These are phyloP conservation scores for Stentor roeselii DNA, from an alignment of 73 alveolate species.

Conservation along the genomic window DNA sequence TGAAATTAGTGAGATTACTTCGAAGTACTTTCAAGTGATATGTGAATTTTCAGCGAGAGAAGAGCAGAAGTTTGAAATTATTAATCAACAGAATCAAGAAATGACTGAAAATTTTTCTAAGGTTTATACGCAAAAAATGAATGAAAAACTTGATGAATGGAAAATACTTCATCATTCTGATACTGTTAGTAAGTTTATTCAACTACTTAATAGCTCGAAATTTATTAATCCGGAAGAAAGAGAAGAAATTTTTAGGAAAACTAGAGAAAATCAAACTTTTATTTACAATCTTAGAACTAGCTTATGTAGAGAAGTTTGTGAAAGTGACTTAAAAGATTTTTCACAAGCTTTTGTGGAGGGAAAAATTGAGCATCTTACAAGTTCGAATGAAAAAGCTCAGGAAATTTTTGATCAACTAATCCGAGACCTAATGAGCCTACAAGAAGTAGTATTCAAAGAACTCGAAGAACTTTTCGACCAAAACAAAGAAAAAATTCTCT, in stretches of 20 bases:
- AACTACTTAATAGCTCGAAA: constrained; percentile 43
- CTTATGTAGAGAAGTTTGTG: constrained; percentile 2
- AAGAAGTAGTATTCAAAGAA: not conserved
- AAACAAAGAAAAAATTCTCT: not conserved
- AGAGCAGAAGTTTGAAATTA: constrained; percentile 23
- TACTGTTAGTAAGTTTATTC: constrained; percentile 46
- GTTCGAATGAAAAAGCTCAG: constrained; percentile 50
- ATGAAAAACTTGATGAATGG: constrained; percentile 43
- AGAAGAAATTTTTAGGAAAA: constrained; percentile 17
- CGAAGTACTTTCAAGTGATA: constrained; percentile 30
- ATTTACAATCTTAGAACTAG: constrained; percentile 40
- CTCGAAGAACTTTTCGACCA: not conserved
- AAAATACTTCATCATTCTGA: constrained; percentile 51
- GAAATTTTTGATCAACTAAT: constrained; percentile 39
- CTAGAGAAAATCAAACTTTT: constrained; percentile 32
- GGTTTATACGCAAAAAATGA: constrained; percentile 37
- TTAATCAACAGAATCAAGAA: constrained; percentile 17
- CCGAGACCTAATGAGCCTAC: not conserved
- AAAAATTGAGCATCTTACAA: constrained; percentile 34
- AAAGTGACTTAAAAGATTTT: constrained; percentile 15
- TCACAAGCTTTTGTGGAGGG: constrained; percentile 36
- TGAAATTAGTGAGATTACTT: constrained; percentile 50
- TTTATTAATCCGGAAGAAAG: constrained; percentile 62
- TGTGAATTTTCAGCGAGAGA: constrained; percentile 42
- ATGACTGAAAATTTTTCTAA: constrained; percentile 43